Conservation (phyloP, 441 rosid genomes). For the Kokia cookei region DNA sequence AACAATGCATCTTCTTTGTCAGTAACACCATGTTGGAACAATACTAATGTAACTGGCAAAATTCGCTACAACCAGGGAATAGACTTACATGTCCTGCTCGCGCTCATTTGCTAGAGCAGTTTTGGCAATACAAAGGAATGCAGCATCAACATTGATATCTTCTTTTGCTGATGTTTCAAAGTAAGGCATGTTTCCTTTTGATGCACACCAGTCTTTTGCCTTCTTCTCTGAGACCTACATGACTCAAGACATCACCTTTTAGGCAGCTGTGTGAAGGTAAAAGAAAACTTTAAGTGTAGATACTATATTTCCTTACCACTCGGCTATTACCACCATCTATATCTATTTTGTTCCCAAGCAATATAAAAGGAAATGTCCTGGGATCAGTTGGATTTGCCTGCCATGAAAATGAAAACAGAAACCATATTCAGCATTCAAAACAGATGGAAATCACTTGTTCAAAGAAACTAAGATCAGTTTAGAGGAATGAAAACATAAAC, state of each 20-base stretch:
- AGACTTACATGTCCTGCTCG: constrained; percentile 84
- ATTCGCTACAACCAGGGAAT: background rate
- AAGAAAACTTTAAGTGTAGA: background rate
- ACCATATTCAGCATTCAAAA: constrained; percentile 7
- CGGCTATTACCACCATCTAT: constrained; percentile 98
- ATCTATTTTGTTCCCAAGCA: constrained; percentile 96
- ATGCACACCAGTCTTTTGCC: constrained; percentile 90
- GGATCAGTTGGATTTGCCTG: constrained; percentile 93
- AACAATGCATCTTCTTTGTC: background rate
- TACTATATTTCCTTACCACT: constrained; percentile 54
- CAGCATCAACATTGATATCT: constrained; percentile 80
- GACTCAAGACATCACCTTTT: constrained; percentile 7
- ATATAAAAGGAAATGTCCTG: constrained; percentile 65
- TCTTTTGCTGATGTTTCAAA: constrained; percentile 96
- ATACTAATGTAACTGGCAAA: background rate
- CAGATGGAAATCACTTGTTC: background rate
- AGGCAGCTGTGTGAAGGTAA: constrained; percentile 3
- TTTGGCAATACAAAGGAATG: constrained; percentile 75
- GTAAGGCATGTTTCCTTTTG: constrained; percentile 82
- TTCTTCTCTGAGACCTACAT: constrained; percentile 92
- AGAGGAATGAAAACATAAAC: background rate
- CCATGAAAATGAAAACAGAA: constrained; percentile 1
- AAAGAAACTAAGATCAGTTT: background rate
- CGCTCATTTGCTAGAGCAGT: constrained; percentile 75
- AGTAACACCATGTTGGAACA: background rate